Percentiles rank a stretch among this genome's conserved stretches.
phyloP scores from a whole-genome alignment of 2,329 filamentous ascomycete genomes.

The Monilinia polystroma region DNA sequence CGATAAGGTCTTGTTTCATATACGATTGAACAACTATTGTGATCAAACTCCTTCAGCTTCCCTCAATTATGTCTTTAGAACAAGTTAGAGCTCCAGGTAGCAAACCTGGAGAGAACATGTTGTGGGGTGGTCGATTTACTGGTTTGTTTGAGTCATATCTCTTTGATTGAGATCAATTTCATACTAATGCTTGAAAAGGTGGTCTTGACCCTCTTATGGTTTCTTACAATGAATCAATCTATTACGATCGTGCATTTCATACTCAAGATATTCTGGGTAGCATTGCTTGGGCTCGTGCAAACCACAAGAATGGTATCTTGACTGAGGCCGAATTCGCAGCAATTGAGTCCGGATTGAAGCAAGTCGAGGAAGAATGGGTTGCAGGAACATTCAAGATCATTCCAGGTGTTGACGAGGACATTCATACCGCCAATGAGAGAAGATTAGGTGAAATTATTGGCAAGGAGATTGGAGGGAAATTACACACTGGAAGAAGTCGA shows the following conservation, averaged over 20 bases:
- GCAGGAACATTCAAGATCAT: slow-evolving; percentile 51
- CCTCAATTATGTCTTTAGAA: slow-evolving; percentile 33
- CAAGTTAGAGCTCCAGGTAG: slow-evolving; percentile 34
- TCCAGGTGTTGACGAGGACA: slow-evolving; percentile 55
- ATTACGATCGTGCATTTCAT: slow-evolving; percentile 76
- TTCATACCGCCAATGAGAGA: slow-evolving; percentile 71
- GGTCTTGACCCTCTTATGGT: slow-evolving; percentile 83
- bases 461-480: slow-evolving; percentile 79
- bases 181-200: slow-evolving; percentile 49
- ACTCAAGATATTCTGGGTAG: slow-evolving; percentile 77
- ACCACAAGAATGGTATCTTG: slow-evolving; percentile 72
- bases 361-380: slow-evolving; percentile 56
- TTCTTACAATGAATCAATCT: slow-evolving; percentile 78
- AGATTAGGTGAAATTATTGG: slow-evolving; percentile 81
- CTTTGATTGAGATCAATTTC: slow-evolving; percentile 10
- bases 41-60: slow-evolving; percentile 20
- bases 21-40: not conserved
- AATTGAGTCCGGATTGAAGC: slow-evolving; percentile 69
- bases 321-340: slow-evolving; percentile 68
- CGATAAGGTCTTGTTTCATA: not conserved
- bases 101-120: slow-evolving; percentile 45
- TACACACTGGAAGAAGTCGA: slow-evolving; percentile 82
- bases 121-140: slow-evolving; percentile 61
- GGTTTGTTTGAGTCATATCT: slow-evolving; percentile 41
- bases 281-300: slow-evolving; percentile 80